A percentile compares a stretch with the other conserved stretches of the same genome.
Evolutionary conservation across 2,329 filamentous ascomycete species (phyloP).

Genomic region (Pleurostoma richardsiae): DNA sequence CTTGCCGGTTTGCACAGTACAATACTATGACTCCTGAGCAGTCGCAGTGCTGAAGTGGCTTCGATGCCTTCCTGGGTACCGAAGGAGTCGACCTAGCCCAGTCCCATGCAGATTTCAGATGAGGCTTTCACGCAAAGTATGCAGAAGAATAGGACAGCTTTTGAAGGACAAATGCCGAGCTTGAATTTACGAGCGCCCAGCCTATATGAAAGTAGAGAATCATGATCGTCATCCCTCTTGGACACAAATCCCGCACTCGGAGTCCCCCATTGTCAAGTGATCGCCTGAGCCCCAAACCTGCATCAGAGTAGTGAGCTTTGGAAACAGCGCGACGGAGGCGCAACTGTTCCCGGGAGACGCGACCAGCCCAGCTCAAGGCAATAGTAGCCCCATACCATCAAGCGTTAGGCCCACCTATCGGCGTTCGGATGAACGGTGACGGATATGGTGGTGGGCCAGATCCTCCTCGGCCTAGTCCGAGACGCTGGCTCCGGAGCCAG

Average conservation of each 20-base stretch:
- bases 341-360: conserved; percentile 33
- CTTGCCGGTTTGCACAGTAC: too few relatives aligned
- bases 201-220: conserved; percentile 17
- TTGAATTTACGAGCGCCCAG: conserved; percentile 29
- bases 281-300: conserved; percentile 8
- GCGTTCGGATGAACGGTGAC: conserved; percentile 16
- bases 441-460: conserved; percentile 17
- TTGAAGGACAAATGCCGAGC: conserved; percentile 20
- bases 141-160: not conserved
- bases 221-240: conserved; percentile 22
- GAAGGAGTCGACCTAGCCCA: too few relatives aligned
- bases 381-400: conserved; percentile 7
- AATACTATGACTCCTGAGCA: too few relatives aligned
- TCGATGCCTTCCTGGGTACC: too few relatives aligned
- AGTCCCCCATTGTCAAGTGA: conserved; percentile 20
- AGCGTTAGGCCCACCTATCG: conserved; percentile 14
- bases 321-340: conserved; percentile 25
- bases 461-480: conserved; percentile 50
- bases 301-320: conserved; percentile 26
- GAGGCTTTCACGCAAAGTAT: not conserved
- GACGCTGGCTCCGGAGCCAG: conserved; percentile 54
- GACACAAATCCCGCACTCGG: conserved; percentile 26
- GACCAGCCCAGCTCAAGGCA: conserved; percentile 41
- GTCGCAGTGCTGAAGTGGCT: too few relatives aligned
- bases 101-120: too few relatives aligned